These are phyloP conservation scores for Pythium apleroticum DNA, from an alignment of 352 stramenopile genomes.

Conservation along the genomic window DNA sequence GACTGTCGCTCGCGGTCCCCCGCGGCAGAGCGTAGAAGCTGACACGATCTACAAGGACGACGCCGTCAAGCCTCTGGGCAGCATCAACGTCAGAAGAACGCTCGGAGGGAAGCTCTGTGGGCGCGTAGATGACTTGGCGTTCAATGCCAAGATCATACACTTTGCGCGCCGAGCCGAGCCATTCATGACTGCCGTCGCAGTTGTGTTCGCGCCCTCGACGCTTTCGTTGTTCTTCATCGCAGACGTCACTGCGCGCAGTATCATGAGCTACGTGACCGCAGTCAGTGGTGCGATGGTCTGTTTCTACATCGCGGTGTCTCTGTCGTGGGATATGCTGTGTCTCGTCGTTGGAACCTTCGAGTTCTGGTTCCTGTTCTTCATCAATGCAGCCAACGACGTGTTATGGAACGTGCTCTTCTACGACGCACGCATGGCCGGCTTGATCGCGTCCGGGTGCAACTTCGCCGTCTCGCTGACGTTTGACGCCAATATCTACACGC, in stretches of 20 bases:
- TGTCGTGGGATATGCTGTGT: conserved; percentile 22
- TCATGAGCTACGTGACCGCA: conserved; percentile 12
- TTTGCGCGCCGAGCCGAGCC: conserved; percentile 4
- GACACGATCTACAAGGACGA: conserved; percentile 12
- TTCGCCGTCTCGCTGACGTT: conserved; percentile 16
- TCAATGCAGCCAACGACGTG: conserved; percentile 20
- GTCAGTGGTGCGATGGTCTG: conserved; percentile 7
- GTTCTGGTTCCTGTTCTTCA: conserved; percentile 24
- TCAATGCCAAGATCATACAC: conserved; percentile 12
- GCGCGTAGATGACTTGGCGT: conserved; percentile 10
- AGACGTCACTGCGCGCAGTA: neutral
- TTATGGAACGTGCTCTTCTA: conserved; percentile 19
- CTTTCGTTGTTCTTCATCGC: conserved; percentile 19
- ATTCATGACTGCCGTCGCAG: conserved; percentile 2
- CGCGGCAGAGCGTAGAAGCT: neutral
- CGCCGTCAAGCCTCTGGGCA: neutral
- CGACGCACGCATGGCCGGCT: conserved; percentile 10
- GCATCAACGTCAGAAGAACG: conserved; percentile 15
- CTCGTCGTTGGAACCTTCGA: conserved; percentile 19
- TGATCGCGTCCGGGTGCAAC: conserved; percentile 5
- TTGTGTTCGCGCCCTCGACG: conserved; percentile 1
- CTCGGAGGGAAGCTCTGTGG: conserved; percentile 17
- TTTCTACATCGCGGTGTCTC: conserved; percentile 12
- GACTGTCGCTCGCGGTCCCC: neutral
- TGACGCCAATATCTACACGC: conserved; percentile 21